Evolutionary conservation across 345 rosid genomes (phyloP), one percentile per base, ranked within the genome.

Genomic region (Limnanthes douglasii): DNA sequence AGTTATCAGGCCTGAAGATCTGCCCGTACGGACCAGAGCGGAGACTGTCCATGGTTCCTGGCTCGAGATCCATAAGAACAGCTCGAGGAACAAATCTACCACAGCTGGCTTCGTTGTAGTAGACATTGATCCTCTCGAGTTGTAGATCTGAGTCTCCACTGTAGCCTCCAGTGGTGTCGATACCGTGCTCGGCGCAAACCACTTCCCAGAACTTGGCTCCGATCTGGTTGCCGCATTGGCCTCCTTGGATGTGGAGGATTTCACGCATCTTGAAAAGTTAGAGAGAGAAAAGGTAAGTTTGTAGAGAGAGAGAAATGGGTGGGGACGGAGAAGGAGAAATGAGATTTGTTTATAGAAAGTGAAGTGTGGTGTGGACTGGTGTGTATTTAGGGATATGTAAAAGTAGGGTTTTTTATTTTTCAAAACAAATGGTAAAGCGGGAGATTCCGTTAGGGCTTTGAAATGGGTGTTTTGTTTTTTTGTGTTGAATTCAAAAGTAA

Each of bases 191-290:
- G 48, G 62, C 74, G 64, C 90, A 78, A 34, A 78, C 73, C 7
- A 78, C 90, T 43, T 78, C 90, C 90, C 90, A 78, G 45, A 78
- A 78, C 48, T 78, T 78, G 65, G 90, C 68, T 10, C 34, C 38
- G 38, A 34, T 34, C 21, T 34, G 38, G 38, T 34, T 34, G 17
- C 38, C 38, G 21, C 38, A 34, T 34, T 34, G 38, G 21, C 38
- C 38, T 3, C 38, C 38, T 18, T 34, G 38, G 38, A 34, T 34
- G 38, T 34, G 38, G 17, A 34, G 38, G 15, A 34, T 34, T 18
- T 34, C 38, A 15, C 38, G 38, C 38, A 34, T 34, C 19, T 34
- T 34, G n/a, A 5, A 8, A 10, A 1, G 4, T 4, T 6, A 9
- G 3, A 20, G n/a, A n/a, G n/a, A n/a, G n/a, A n/a, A n/a, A n/a